Base-by-base conservation (phyloP, 2,329 filamentous ascomycete genomes). In the Fonsecaea erecta region DNA sequence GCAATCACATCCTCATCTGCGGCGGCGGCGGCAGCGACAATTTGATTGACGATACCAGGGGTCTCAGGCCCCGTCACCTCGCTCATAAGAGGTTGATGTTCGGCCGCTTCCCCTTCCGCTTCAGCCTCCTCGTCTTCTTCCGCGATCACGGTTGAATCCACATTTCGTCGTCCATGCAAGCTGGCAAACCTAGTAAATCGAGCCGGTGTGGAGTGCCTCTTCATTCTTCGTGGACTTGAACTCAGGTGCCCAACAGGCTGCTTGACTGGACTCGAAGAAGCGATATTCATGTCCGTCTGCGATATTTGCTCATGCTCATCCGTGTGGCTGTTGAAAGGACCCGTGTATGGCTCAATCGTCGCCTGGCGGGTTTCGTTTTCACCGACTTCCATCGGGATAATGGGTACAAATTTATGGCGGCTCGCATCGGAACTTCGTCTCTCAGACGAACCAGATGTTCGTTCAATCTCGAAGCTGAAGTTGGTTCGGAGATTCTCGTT, bases 401-500 rank as follows among this genome's bases (percentile, higher is more conserved):
- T 71, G 6, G 69, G 70, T 18, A 52, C 68, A 51, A 65, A 71
- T 34, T 67, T 67, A 18, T 59, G 52, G 57, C 64, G 63, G 52
- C 57, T 68, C 6, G 56, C 59, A 16, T 70, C 67, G 16, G 69
- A 68, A 54, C 62, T 66, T 48, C 65, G 57, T 61, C 68, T 66
- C 51, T 30, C 55, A 7, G 54, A 46, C 7, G 58, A 57, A 18
- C 56, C 61, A 1, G 64, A 64, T 21, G 58, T 66, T 28, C 66
- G 53, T 35, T 72, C 66, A 11, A 66, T 62, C 46, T 72, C 69
- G 48, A 70, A 72, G 59, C 68, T 69, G 60, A 70, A 71, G 53
- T 72, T 72, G 16, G 69, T 68, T 34, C 68, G 55, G 21, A 71
- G 32, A 37, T 72, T 62, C 40, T 72, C 70, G 48, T 72, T 72